Evolutionary conservation across 306 rosid genomes (phyloP).

Genomic region (Acacia crassicarpa): DNA sequence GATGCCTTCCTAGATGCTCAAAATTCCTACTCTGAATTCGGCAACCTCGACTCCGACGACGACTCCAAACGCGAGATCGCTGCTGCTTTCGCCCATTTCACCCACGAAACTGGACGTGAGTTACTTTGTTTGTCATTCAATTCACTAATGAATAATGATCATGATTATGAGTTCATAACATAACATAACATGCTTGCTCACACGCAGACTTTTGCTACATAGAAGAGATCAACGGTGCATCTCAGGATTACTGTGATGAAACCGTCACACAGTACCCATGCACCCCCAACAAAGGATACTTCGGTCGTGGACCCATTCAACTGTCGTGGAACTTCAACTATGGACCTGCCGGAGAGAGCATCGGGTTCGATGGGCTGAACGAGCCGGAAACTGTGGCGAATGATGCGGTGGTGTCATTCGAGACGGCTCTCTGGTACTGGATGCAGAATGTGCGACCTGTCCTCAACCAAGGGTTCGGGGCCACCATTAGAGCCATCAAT

Average conservation of each 20-base stretch:
- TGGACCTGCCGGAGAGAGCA: conserved; percentile 69
- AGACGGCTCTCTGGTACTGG: conserved; percentile 92
- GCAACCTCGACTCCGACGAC: conserved; percentile 8
- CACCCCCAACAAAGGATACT: conserved; percentile 65
- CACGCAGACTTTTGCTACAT: conserved; percentile 51
- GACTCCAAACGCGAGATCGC: conserved; percentile 80
- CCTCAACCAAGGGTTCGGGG: conserved; percentile 65
- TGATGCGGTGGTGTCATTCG: conserved; percentile 59
- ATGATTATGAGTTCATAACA: too few relatives aligned
- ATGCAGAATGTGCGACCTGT: conserved; percentile 65
- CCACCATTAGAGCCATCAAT: conserved; percentile 86
- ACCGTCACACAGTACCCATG: conserved; percentile 63
- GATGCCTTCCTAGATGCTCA: conserved; percentile 54
- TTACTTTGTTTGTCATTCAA: too few relatives aligned
- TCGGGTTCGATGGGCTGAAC: conserved; percentile 64
- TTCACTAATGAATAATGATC: too few relatives aligned
- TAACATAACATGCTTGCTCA: too few relatives aligned
- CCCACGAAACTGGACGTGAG: conserved; percentile 80
- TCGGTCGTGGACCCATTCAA: conserved; percentile 43
- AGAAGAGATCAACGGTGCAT: conserved; percentile 80
- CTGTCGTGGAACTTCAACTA: conserved; percentile 92
- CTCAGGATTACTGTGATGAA: conserved; percentile 81
- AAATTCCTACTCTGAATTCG: conserved; percentile 17
- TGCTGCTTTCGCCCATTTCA: conserved; percentile 79
- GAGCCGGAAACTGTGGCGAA: conserved; percentile 71